Evolutionary conservation across 768 basidiomycete genomes (phyloP), one percentile per base, ranked within the genome.

Genomic region (Sporobolomyces phaffii): DNA sequence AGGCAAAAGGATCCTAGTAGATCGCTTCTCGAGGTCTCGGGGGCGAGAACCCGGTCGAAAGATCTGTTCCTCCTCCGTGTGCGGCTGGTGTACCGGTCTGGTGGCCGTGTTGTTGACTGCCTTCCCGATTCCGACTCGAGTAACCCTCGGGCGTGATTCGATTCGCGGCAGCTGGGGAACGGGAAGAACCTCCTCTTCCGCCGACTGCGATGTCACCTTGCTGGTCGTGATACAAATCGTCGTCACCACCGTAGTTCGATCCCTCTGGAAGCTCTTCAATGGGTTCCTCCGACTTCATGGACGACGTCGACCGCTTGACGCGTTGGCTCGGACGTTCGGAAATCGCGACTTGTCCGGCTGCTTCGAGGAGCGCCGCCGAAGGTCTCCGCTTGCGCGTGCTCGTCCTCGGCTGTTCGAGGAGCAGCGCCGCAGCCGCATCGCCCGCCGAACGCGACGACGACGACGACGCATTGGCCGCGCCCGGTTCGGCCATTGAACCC

Each of bases 331-430:
- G 44, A 1, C 57, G 61, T n/a, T n/a, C n/a, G n/a, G n/a, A n/a
- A 24, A 22, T 20, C 24, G 31, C 47, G 17, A 41, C 40, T 43
- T 73, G 60, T 41, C 62, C 68, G 1, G 68, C 68, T 0, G 72
- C 68, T 49, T 69, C 72, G 43, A 70, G 56, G 6, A 65, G 54
- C 14, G 65, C 68, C 5, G 54, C 50, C 20, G 72, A 70, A 1
- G 72, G 69, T 33, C 68, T 69, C 28, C 72, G 65, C 60, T 73
- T 70, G 18, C 72, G 52, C 0, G 62, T 56, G 6, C 48, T 52
- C 56, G 44, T 48, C 7, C 72, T 38, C 17, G 70, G 65, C 29
- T 56, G 51, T 22, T 63, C 65, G 38, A 57, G n/a, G 29, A 41
- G 57, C 15, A 36, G 57, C 20, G 36, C 45, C 17, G 34, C 18